Evolutionary conservation across 2,329 filamentous ascomycete genomes (phyloP), one percentile per base, ranked within the genome.

Genomic region (Phialophora chinensis): DNA sequence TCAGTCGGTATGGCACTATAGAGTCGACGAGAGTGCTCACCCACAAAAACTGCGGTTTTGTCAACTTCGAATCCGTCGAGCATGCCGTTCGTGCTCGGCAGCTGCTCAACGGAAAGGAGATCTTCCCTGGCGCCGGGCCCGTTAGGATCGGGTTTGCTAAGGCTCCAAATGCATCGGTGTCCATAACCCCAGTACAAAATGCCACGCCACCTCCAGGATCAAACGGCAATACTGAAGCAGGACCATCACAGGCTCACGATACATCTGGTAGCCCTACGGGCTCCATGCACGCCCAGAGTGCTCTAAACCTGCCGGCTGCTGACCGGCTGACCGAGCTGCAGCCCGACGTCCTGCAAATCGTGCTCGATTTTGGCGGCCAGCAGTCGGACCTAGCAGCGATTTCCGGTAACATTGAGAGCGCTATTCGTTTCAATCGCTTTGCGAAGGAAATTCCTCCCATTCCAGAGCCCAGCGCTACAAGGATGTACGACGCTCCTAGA

Each of bases 1-100:
- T 99, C 82, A 91, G 92, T 77, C 86, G 89, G n/a, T 96, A 95
- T 72, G 95, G 95, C 10, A 86, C 90, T 2, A 97, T 99, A 69
- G 86, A 95, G 71, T 97, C 94, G 3, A 94, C 92, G 31, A 87
- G 95, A 70, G 95, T 99, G 4, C 84, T 99, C 68, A 98, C 95
- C 0, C 93, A 99, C 83, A 99, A 99, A 85, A 98, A 97, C 79
- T 99, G 95, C 77, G 95, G 94, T 2, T 99, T 99, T 73, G 94
- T 99, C 76, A 99, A 99, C 79, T 99, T 97, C 75, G 93, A 98
- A 79, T 90, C 88, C 66, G 81, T 95, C 33, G 93, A 98, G 71
- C 96, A 92, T 76, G 95, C 95, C 63, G 89, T 97, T 47, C 89
- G 92, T 67, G 95, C 95, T 17, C 96, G 94, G 77, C 88, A 88